phyloP scores from a whole-genome alignment of 2,329 filamentous ascomycete species.

The Ambrosiella xylebori region DNA sequence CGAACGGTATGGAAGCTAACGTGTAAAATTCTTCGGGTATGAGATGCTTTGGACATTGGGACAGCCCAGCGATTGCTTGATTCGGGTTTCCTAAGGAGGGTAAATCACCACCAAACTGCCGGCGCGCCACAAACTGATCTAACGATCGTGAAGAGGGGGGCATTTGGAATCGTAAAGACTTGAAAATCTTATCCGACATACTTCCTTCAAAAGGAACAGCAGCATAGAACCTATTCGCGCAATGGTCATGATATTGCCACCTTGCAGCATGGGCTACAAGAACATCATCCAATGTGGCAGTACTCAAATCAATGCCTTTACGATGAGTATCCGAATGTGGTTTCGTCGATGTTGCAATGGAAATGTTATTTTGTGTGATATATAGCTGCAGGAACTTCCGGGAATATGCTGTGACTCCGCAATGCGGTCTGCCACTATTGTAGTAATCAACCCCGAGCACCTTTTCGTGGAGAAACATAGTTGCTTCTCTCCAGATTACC shows the following conservation, averaged over 20 bases:
- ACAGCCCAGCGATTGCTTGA: slow-evolving; percentile 31
- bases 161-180: slow-evolving; percentile 20
- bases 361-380: not conserved
- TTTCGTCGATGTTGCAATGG: slow-evolving; percentile 21
- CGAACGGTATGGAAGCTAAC: slow-evolving; percentile 31
- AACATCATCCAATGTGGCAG: slow-evolving; percentile 20
- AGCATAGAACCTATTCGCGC: too few species aligned
- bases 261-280: slow-evolving; percentile 29
- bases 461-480: not conserved
- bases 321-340: slow-evolving; percentile 23
- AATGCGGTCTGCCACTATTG: not conserved
- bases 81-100: slow-evolving; percentile 24
- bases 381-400: not conserved
- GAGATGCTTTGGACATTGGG: slow-evolving; percentile 29
- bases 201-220: too few species aligned
- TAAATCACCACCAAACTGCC: slow-evolving; percentile 15
- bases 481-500: not conserved
- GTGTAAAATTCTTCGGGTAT: slow-evolving; percentile 36
- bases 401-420: not conserved
- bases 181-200: not conserved
- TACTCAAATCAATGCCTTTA: slow-evolving; percentile 15
- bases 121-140: slow-evolving; percentile 24
- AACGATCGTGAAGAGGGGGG: slow-evolving; percentile 20
- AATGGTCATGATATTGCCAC: slow-evolving; percentile 23
- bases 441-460: not conserved